phyloP scores from a whole-genome alignment of 495 filamentous ascomycete species.

The Paragyromitra xinjiangensis region DNA sequence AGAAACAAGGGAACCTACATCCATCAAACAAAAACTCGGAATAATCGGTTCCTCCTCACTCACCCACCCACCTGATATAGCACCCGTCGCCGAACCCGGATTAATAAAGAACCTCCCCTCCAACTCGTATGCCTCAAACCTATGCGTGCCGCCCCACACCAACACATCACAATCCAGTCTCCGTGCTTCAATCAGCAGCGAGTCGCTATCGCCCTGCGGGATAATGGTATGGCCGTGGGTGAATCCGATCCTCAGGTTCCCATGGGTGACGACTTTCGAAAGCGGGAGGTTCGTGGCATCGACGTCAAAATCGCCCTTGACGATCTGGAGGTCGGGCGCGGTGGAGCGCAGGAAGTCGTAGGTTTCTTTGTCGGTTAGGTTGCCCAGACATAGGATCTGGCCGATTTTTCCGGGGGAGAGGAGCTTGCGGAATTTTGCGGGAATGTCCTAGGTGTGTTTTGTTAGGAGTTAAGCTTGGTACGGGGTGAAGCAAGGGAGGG shows the following conservation, averaged over 20 bases:
- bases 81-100: slow-evolving; percentile 65
- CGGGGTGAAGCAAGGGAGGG: slow-evolving; percentile 24
- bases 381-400: slow-evolving; percentile 96
- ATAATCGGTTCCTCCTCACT: slow-evolving; percentile 79
- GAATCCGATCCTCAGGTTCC: slow-evolving; percentile 91
- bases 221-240: slow-evolving; percentile 96
- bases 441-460: slow-evolving; percentile 38
- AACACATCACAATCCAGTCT: slow-evolving; percentile 97
- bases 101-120: slow-evolving; percentile 99
- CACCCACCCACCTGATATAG: slow-evolving; percentile 66
- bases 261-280: slow-evolving; percentile 93
- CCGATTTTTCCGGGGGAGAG: slow-evolving; percentile 97
- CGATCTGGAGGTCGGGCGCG: slow-evolving; percentile 93
- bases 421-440: slow-evolving; percentile 90
- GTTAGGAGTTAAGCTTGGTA: slow-evolving; percentile 63
- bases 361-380: slow-evolving; percentile 91
- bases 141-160: slow-evolving; percentile 96
- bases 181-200: slow-evolving; percentile 88
- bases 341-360: slow-evolving; percentile 94
- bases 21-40: slow-evolving; percentile 98
- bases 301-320: slow-evolving; percentile 91
- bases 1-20: slow-evolving; percentile 72
- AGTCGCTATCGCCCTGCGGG: slow-evolving; percentile 87
- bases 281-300: slow-evolving; percentile 90
- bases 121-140: slow-evolving; percentile 97